Conservation (phyloP, 176 grass and related monocot genomes). For the Aegilops longissima region DNA sequence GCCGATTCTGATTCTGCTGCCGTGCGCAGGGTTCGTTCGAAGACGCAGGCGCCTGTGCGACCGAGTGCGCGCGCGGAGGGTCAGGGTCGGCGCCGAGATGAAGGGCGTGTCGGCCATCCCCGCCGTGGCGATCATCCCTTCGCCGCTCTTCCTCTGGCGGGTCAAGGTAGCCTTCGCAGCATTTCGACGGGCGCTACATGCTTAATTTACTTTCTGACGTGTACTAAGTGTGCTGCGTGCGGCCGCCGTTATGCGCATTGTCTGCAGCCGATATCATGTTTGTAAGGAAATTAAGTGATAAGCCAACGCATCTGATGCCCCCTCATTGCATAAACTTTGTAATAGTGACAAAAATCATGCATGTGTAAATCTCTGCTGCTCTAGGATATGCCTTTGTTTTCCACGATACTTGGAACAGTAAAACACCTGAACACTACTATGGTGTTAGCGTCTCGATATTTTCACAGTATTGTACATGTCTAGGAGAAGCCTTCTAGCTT, state of each 20-base stretch:
- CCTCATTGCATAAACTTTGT: neutral
- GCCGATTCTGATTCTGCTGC: neutral
- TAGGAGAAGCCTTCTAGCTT: neutral
- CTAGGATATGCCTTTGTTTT: neutral
- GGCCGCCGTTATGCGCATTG: neutral
- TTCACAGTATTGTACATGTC: neutral
- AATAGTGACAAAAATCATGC: neutral
- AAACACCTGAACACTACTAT: neutral
- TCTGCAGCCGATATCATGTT: neutral
- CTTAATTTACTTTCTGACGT: neutral
- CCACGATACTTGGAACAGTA: neutral
- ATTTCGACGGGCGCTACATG: neutral
- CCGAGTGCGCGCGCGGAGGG: neutral
- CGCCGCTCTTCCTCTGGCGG: slow-evolving; percentile 86
- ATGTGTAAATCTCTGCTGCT: neutral
- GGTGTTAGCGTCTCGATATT: neutral
- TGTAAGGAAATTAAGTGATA: neutral
- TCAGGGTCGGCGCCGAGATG: slow-evolving; percentile 46
- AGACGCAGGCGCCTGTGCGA: neutral
- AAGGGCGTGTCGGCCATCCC: slow-evolving; percentile 58
- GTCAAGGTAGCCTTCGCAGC: slow-evolving; percentile 57
- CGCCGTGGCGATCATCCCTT: slow-evolving; percentile 66
- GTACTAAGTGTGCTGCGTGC: too few relatives aligned
- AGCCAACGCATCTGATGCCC: neutral
- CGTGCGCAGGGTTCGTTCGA: neutral